Base-by-base conservation (phyloP, 2,329 filamentous ascomycete genomes). In the Verticillium zaregamsianum region DNA sequence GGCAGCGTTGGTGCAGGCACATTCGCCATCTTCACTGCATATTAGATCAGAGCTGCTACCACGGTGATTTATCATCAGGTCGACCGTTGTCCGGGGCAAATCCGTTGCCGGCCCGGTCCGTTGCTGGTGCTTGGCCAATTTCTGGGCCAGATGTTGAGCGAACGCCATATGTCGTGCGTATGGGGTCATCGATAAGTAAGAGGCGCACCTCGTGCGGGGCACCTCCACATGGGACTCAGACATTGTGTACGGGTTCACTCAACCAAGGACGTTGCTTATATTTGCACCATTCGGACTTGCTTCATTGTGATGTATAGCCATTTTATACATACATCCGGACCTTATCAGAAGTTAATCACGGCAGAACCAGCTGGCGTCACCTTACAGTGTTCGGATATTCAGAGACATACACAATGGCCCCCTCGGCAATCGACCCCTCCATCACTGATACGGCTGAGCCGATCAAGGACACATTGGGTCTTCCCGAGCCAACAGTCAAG, bases 381-480 rank as follows among this genome's bases (percentile, higher is more conserved):
- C 28, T 28, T 28, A 28, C 4, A 28, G 28, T 28, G 28, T 6
- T 28, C 5, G 28, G 28, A 28, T 28, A 28, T 28, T 28, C 33
- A 9, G 33, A 35, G 1, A 32, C 28, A 28, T 25, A 12, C 20
- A 69, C 12, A 1, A 82, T 82, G 80, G 77, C 75, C 2, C 86
- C 86, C 9, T 80, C 82, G 67, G 81, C 87, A 45, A 88, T 91
- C 66, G 79, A 86, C 61, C 75, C 85, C 5, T 76, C 79, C 39
- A 90, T 91, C 64, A 81, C 82, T 45, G 89, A 92, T 69, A 83
- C 86, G 15, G 83, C 82, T 7, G 74, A 82, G 63, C 89, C 83
- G 0, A 80, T 75, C 64, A 91, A 90, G 68, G 87, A 91, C 69
- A 86, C 76, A 0, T 78, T 92, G 1, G 80, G 79, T 1, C 77